Evolutionary conservation across 768 basidiomycete genomes (phyloP).

Genomic region (Infundibulicybe gibba): DNA sequence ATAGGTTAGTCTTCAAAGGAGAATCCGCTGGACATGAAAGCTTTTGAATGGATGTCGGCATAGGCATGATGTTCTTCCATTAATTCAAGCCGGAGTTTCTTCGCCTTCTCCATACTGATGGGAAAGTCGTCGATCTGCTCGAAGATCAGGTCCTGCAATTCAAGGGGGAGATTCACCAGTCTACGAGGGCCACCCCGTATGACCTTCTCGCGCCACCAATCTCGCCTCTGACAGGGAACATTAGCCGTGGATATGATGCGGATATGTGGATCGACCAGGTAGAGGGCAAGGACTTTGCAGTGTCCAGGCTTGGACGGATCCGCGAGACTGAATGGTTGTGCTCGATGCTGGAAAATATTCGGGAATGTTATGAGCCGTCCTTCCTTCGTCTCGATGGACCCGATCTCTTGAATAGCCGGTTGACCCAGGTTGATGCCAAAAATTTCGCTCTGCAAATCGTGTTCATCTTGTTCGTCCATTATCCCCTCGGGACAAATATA

Average conservation of each 20-base stretch:
- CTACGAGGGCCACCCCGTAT: no score
- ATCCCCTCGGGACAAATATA: conserved; percentile 3
- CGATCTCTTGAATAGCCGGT: conserved; percentile 23
- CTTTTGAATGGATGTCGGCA: no score
- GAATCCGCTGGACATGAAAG: no score
- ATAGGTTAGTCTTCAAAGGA: no score
- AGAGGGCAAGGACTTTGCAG: conserved; percentile 36
- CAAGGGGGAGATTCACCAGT: not conserved
- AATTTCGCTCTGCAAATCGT: conserved; percentile 21
- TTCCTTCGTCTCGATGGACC: conserved; percentile 27
- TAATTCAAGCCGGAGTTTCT: not conserved
- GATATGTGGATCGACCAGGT: conserved; percentile 30
- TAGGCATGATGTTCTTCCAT: not conserved
- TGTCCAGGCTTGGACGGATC: conserved; percentile 32
- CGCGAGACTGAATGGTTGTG: conserved; percentile 29
- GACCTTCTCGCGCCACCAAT: conserved; percentile 17
- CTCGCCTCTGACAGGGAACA: conserved; percentile 21
- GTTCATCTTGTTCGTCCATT: conserved; percentile 18
- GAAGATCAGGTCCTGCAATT: not conserved
- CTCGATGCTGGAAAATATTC: conserved; percentile 37
- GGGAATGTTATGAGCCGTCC: conserved; percentile 37
- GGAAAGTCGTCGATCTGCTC: not conserved
- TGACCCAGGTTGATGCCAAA: conserved; percentile 20
- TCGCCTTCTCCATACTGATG: not conserved
- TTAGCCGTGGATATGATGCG: conserved; percentile 21